phyloP scores from a whole-genome alignment of 2,329 filamentous ascomycete genomes.

The Fusarium virguliforme region DNA sequence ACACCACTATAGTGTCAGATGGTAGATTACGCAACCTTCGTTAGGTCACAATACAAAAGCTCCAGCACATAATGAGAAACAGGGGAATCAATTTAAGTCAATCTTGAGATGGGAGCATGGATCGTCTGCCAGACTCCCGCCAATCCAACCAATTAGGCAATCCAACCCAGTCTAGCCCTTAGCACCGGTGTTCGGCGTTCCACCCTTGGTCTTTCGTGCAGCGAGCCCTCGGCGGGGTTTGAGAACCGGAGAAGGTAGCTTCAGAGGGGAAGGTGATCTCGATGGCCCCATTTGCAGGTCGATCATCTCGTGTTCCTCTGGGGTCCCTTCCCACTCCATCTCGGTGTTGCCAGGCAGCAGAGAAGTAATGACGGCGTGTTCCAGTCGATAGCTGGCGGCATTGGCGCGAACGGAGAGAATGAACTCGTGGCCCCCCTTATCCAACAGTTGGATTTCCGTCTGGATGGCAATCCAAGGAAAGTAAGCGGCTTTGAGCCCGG shows the following conservation, averaged over 20 bases:
- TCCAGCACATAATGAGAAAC: background rate
- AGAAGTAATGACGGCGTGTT: slow-evolving; percentile 1
- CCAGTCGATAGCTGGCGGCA: slow-evolving; percentile 11
- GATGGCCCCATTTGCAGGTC: background rate
- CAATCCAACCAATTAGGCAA: background rate
- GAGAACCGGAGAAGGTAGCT: slow-evolving; percentile 12
- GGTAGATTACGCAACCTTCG: background rate
- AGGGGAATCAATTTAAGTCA: background rate
- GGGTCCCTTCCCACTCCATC: slow-evolving; percentile 19
- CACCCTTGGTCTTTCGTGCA: background rate
- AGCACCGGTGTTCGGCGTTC: background rate
- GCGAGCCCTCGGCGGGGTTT: background rate
- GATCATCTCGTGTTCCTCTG: slow-evolving; percentile 11
- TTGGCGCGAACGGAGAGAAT: slow-evolving; percentile 10
- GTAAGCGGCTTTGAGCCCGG: background rate
- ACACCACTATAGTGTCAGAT: background rate
- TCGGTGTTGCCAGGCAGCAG: slow-evolving; percentile 4
- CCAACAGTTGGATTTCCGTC: background rate
- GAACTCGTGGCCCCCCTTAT: slow-evolving; percentile 6
- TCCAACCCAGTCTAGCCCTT: background rate
- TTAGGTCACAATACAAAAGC: background rate
- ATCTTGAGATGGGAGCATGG: background rate
- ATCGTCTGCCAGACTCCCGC: background rate
- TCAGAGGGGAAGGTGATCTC: slow-evolving; percentile 18
- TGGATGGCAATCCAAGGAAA: slow-evolving; percentile 10